Base-by-base conservation (phyloP, 2,329 filamentous ascomycete genomes). In the Rhinocladiella mackenziei region DNA sequence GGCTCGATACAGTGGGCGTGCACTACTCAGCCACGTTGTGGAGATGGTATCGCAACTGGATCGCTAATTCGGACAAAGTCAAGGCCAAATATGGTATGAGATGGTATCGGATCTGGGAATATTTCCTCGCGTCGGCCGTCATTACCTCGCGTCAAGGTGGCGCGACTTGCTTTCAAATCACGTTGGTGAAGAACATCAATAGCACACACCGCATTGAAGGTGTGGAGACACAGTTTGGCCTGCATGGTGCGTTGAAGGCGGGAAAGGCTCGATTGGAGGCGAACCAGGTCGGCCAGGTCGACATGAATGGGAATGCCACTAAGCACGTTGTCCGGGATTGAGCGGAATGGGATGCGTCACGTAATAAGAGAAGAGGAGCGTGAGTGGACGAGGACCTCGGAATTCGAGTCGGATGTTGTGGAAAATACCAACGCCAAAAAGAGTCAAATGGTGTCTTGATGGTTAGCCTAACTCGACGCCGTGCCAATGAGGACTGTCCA, bases 31-130 rank as follows among this genome's bases (percentile, higher is more conserved):
- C 89, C 39, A 97, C 92, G 19, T 74, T 98, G 52, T 97, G 92
- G 92, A 80, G 86, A 63, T 97, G 92, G 92, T 97, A 97, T 76
- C 79, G 92, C 56, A 97, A 97, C 78, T 97, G 92, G 92, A 78
- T 96, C 66, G 88, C 76, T 69, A 97, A 97, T 77, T 76, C 78
- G 58, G 87, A 94, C 47, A 94, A 94, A 74, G 86, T 96, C 51
- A 80, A 85, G 68, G 88, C 86, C 63, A 97, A 96, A 77, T 97
- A 97, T 64, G 92, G 92, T 61, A 82, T 84, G 63, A 78, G 86
- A 63, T 98, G 92, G 92, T 98, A 86, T 80, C 83, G 91, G 67
- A 92, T 92, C 64, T 94, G 88, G 88, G 86, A 94, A 64, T 88
- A 81, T 69, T 94, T 94, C 80, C 78, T 94, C 50, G 86, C 86